Evolutionary conservation across 805 yeast species (phyloP).

Genomic region (Candida morakotiae): DNA sequence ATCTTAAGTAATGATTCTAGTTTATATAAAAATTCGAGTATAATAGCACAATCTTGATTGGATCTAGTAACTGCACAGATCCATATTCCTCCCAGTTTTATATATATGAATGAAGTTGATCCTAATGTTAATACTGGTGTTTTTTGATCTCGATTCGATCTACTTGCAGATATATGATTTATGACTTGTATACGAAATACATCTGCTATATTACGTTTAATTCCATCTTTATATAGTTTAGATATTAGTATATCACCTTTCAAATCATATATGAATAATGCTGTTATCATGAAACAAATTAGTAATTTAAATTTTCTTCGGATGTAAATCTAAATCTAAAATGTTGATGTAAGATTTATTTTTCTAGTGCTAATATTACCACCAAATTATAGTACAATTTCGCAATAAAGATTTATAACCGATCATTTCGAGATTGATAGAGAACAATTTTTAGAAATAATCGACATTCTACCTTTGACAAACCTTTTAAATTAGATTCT

Average conservation of each 20-base stretch:
- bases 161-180: slow-evolving; percentile 25
- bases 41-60: slow-evolving; percentile 76
- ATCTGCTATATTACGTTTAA: slow-evolving; percentile 75
- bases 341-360: neutral
- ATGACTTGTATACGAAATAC: slow-evolving; percentile 92
- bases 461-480: too few relatives aligned
- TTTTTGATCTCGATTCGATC: slow-evolving; percentile 15
- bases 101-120: slow-evolving; percentile 84
- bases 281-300: slow-evolving; percentile 66
- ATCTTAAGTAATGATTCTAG: slow-evolving; percentile 50
- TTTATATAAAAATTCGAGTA: slow-evolving; percentile 74
- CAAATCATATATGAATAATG: slow-evolving; percentile 69
- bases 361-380: neutral
- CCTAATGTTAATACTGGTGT: slow-evolving; percentile 71
- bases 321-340: slow-evolving; percentile 1
- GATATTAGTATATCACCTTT: slow-evolving; percentile 84
- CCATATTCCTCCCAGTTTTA: slow-evolving; percentile 62
- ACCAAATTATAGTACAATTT: too few relatives aligned
- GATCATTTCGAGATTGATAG: too few relatives aligned
- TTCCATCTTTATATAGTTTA: slow-evolving; percentile 67
- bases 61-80: slow-evolving; percentile 85
- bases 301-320: neutral
- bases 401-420: neutral
- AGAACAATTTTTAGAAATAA: too few relatives aligned
- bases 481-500: too few relatives aligned